Evolutionary conservation across 2,329 filamentous ascomycete genomes (phyloP).

Genomic region (Hypoxylon sp.): DNA sequence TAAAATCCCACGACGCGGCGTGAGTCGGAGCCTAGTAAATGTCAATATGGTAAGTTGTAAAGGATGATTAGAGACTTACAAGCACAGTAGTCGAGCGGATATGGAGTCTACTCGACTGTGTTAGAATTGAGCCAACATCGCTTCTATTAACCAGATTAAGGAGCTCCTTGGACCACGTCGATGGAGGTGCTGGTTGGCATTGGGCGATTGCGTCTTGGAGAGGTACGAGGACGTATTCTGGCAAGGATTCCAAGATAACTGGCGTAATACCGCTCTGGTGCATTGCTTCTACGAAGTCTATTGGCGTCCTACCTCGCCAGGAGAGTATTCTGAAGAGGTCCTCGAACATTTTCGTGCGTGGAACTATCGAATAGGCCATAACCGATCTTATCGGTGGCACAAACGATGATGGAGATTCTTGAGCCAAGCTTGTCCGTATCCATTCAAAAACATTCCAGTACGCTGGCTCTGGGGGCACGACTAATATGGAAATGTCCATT

Average conservation of each 20-base stretch:
- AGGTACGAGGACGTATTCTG: constrained; percentile 85
- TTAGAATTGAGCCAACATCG: constrained; percentile 80
- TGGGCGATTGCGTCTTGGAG: constrained; percentile 87
- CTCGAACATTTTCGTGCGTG: constrained; percentile 79
- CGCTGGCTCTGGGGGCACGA: constrained; percentile 49
- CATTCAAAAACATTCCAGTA: constrained; percentile 65
- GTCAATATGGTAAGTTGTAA: constrained; percentile 46
- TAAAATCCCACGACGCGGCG: constrained; percentile 79
- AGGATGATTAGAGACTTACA: constrained; percentile 55
- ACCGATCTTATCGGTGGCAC: constrained; percentile 45
- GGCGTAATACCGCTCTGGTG: constrained; percentile 76
- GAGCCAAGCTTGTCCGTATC: constrained; percentile 65
- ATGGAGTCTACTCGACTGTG: constrained; percentile 60
- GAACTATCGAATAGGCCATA: constrained; percentile 62
- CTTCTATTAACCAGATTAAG: constrained; percentile 84
- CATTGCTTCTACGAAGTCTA: constrained; percentile 81
- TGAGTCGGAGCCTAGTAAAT: constrained; percentile 70
- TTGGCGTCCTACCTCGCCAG: constrained; percentile 63
- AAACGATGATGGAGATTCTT: constrained; percentile 31
- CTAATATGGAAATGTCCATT: constrained; percentile 23
- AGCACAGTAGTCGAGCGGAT: constrained; percentile 58
- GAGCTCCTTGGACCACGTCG: constrained; percentile 79
- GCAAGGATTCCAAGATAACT: constrained; percentile 83
- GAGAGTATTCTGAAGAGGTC: constrained; percentile 74
- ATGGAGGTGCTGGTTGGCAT: constrained; percentile 86